Conservation (phyloP, 2,329 filamentous ascomycete species). For the Colletotrichum somersetense region DNA sequence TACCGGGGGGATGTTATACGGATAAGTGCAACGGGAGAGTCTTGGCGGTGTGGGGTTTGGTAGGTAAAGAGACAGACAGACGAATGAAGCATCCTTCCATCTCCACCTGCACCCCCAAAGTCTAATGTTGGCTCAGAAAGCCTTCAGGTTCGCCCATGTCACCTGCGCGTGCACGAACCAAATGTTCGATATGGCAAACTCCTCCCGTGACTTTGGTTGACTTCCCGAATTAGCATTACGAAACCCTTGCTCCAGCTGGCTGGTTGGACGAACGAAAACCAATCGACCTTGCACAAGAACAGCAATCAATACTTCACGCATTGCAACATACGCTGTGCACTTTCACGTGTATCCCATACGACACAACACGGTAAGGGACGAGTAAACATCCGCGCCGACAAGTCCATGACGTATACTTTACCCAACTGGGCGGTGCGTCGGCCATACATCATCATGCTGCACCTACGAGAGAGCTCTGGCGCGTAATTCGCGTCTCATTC, state of each 20-base stretch:
- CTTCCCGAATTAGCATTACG: background rate
- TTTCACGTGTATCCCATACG: conserved; percentile 8
- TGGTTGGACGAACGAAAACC: background rate
- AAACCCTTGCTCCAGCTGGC: background rate
- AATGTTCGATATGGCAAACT: background rate
- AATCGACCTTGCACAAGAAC: background rate
- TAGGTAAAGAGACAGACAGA: background rate
- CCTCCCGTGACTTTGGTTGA: background rate
- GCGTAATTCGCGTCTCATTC: conserved; percentile 11
- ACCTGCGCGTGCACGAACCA: background rate
- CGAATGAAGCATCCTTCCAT: conserved; percentile 14
- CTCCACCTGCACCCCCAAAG: conserved; percentile 3
- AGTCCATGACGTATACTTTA: conserved; percentile 37
- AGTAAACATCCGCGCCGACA: background rate
- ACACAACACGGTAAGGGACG: background rate
- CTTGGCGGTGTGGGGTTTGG: background rate
- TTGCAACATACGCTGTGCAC: conserved; percentile 10
- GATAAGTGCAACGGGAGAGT: background rate
- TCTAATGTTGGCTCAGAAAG: background rate
- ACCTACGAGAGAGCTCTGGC: background rate
- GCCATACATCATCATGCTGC: conserved; percentile 16
- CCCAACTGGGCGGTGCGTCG: conserved; percentile 29
- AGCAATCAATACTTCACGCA: conserved; percentile 12
- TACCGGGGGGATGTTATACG: background rate
- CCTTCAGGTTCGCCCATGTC: background rate